Evolutionary conservation across 2,329 filamentous ascomycete species (phyloP).

Genomic region (Claviceps pusilla): DNA sequence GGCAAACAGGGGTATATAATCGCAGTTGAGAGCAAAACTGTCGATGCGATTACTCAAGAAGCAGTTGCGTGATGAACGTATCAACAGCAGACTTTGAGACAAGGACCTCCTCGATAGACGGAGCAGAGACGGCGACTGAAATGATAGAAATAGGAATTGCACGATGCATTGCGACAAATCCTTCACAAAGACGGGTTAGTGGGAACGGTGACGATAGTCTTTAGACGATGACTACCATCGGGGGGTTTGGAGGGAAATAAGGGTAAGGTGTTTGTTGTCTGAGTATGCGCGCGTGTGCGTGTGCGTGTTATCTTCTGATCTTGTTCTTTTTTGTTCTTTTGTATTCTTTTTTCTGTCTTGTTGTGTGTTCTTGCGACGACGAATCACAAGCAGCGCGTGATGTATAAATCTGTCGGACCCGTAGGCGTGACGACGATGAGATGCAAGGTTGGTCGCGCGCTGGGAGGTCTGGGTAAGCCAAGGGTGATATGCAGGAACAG

Average conservation of each 20-base stretch:
- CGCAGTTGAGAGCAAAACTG: conserved; percentile 20
- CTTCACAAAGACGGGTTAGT: conserved; percentile 14
- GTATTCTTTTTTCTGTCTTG: no score
- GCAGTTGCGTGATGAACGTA: conserved; percentile 27
- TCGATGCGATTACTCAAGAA: conserved; percentile 22
- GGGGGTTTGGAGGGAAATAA: conserved; percentile 3
- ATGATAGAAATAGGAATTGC: conserved; percentile 29
- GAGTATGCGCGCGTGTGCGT: no score
- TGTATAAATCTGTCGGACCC: neutral
- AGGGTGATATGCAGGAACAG: conserved; percentile 18
- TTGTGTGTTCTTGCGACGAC: neutral
- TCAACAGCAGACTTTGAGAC: conserved; percentile 33
- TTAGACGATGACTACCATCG: conserved; percentile 22
- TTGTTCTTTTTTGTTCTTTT: neutral
- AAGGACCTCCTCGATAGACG: conserved; percentile 44
- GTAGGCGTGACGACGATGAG: neutral
- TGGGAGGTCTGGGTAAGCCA: neutral
- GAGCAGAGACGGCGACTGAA: conserved; percentile 50
- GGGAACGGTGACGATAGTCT: conserved; percentile 13
- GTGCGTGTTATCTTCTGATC: neutral
- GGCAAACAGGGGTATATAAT: conserved; percentile 21
- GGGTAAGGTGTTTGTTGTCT: neutral
- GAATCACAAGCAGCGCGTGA: neutral
- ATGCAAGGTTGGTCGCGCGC: neutral
- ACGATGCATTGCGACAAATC: conserved; percentile 42